Conservation (phyloP, 2,329 filamentous ascomycete genomes). For the Fusarium sp. region DNA sequence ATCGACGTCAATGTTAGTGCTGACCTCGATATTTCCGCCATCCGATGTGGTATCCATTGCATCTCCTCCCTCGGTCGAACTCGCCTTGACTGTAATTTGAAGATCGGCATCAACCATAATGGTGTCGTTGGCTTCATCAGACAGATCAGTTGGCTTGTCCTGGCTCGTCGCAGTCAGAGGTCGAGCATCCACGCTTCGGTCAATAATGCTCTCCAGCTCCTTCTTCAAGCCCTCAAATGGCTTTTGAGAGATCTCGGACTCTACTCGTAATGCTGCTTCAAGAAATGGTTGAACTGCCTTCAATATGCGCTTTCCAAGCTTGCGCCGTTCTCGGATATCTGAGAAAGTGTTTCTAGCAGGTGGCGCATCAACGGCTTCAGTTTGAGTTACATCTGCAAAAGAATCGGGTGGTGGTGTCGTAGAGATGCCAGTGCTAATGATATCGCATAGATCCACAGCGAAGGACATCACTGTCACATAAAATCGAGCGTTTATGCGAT, state of each 20-base stretch:
- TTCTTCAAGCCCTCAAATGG: constrained; percentile 77
- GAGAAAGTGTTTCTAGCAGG: constrained; percentile 65
- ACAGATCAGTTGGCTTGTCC: constrained; percentile 55
- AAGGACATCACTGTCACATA: constrained; percentile 72
- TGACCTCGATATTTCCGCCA: constrained; percentile 61
- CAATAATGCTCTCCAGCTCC: constrained; percentile 80
- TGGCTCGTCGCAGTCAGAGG: constrained; percentile 55
- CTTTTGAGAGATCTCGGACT: constrained; percentile 82
- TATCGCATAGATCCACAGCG: constrained; percentile 67
- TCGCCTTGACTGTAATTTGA: constrained; percentile 61
- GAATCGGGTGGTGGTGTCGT: constrained; percentile 51
- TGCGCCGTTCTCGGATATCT: constrained; percentile 85
- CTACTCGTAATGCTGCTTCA: constrained; percentile 81
- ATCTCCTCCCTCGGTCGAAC: constrained; percentile 48
- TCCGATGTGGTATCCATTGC: constrained; percentile 56
- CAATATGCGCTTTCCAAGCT: constrained; percentile 89
- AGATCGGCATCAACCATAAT: constrained; percentile 66
- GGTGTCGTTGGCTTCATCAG: constrained; percentile 60
- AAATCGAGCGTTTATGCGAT: constrained; percentile 66
- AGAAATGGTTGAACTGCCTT: constrained; percentile 84
- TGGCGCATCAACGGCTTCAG: constrained; percentile 61
- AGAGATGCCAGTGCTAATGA: constrained; percentile 67
- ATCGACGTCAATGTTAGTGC: constrained; percentile 61
- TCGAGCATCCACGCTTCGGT: constrained; percentile 72
- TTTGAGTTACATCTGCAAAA: constrained; percentile 47